phyloP scores from a whole-genome alignment of 768 basidiomycete genomes.

The Tricholoma sp. region DNA sequence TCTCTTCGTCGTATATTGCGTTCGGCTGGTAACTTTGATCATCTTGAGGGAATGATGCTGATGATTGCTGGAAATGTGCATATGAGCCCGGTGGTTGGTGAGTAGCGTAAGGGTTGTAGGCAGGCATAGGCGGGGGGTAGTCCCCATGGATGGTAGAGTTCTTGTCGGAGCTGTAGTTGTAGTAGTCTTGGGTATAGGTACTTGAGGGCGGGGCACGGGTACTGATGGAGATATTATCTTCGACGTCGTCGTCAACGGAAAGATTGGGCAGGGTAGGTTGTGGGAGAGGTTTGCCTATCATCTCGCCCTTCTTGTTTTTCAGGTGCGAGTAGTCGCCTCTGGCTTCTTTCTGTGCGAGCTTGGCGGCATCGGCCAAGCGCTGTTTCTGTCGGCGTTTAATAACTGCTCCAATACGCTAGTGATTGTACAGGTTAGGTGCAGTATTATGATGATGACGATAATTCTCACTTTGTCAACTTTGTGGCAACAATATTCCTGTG shows the following conservation, averaged over 20 bases:
- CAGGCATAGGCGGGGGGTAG: conserved; percentile 73
- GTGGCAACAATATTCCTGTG: conserved; percentile 94
- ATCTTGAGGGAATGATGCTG: conserved; percentile 50
- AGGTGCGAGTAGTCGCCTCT: conserved; percentile 87
- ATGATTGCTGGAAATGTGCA: conserved; percentile 55
- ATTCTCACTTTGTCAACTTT: conserved; percentile 88
- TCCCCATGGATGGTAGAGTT: conserved; percentile 34
- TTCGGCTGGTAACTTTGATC: conserved; percentile 38
- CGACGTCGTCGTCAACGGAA: conserved; percentile 75
- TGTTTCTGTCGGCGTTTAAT: conserved; percentile 90
- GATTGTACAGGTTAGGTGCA: conserved; percentile 3
- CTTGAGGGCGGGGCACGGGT: conserved; percentile 50
- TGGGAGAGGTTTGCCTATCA: conserved; percentile 74
- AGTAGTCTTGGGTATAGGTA: conserved; percentile 50
- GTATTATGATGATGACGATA: background rate
- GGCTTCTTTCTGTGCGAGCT: conserved; percentile 86
- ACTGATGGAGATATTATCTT: conserved; percentile 53
- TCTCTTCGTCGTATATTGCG: conserved; percentile 58
- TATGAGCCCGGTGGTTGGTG: conserved; percentile 48
- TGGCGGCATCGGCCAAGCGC: conserved; percentile 74
- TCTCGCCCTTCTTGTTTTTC: conserved; percentile 88
- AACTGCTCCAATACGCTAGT: conserved; percentile 84
- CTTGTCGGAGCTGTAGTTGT: conserved; percentile 50
- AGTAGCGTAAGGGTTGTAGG: conserved; percentile 63
- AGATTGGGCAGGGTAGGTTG: conserved; percentile 95